Base-by-base conservation (phyloP, 306 rosid genomes). In the Prunus fruticosa region DNA sequence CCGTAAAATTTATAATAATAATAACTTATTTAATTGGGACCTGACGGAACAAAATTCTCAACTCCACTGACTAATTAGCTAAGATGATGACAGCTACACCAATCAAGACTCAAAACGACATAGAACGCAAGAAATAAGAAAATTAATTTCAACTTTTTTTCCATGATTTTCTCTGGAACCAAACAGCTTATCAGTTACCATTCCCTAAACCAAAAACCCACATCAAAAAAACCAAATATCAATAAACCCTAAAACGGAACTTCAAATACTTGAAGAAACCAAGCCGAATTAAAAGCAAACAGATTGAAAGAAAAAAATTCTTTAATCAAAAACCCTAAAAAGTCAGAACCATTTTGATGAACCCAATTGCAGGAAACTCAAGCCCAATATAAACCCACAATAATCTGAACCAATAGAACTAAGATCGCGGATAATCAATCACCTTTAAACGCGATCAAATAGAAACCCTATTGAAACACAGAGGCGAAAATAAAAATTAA, bases 351-450 rank as follows among this genome's bases (percentile, higher is more conserved):
- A 78, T 76, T 76, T 64, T 63, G 68, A 75, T 20, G 22, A 80
- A 61, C 79, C 82, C 70, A 76, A 85, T 76, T 66, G 61, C 62
- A 67, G 27, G 50, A 77, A 82, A 74, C 74, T 43, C 43, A 78
- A 23, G 52, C 75, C 80, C 47, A 56, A 73, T 34, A 41, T 75
- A 65, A 68, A 58, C 75, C 32, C 52, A 13, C 52, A 46, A 53
- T 32, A 86, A 86, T 82, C 83, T 43, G 8, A 64, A 23, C 28
- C 75, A 60, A 18, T 3, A 38, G 49, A 27, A 32, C 41, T 54
- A 81, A 82, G 89, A 95, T 90, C 90, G 80, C 67, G 25, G 41
- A 69, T 50, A 81, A 67, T 41, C 71, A 82, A 89, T 83, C 75
- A 74, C 67, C 30, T 67, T 61, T 51, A 78, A 75, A 71, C 71